phyloP scores from a whole-genome alignment of 2,329 filamentous ascomycete species.

The Fusarium heterosporum region DNA sequence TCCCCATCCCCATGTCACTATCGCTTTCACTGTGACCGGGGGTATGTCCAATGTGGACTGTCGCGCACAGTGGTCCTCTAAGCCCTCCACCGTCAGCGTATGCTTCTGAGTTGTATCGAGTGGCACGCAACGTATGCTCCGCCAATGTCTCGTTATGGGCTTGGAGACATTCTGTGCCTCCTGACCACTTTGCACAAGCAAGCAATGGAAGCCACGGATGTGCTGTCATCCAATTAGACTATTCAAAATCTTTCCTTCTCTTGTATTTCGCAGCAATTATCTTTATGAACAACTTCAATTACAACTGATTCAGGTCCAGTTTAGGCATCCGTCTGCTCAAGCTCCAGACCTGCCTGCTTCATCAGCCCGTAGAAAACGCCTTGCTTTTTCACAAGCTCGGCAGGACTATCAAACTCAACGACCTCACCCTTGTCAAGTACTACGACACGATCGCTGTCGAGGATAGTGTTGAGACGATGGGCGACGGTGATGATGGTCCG shows the following conservation, averaged over 20 bases:
- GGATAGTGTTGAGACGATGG: constrained; percentile 97
- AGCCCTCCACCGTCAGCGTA: constrained; percentile 24
- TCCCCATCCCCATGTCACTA: neutral
- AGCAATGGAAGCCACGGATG: neutral
- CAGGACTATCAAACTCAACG: constrained; percentile 90
- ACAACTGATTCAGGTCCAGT: constrained; percentile 7
- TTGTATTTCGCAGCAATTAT: constrained; percentile 10
- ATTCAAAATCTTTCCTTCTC: constrained; percentile 20
- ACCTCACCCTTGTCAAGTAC: constrained; percentile 93
- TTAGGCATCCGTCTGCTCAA: constrained; percentile 50
- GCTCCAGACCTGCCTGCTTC: constrained; percentile 83
- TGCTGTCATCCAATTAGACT: constrained; percentile 2
- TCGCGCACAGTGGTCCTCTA: constrained; percentile 20
- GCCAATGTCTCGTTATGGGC: neutral
- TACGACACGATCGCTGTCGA: constrained; percentile 88
- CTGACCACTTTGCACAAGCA: constrained; percentile 8
- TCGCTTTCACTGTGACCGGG: constrained; percentile 28
- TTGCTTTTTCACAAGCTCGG: constrained; percentile 77
- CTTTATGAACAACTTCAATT: constrained; percentile 28
- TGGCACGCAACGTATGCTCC: constrained; percentile 12
- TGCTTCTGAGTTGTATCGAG: constrained; percentile 17
- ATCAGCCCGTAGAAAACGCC: constrained; percentile 91
- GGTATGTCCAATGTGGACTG: constrained; percentile 27
- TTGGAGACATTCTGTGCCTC: constrained; percentile 7
- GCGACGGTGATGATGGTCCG: constrained; percentile 98